phyloP scores from a whole-genome alignment of 164 flowering plant genomes.

The Vitis labrusca region DNA sequence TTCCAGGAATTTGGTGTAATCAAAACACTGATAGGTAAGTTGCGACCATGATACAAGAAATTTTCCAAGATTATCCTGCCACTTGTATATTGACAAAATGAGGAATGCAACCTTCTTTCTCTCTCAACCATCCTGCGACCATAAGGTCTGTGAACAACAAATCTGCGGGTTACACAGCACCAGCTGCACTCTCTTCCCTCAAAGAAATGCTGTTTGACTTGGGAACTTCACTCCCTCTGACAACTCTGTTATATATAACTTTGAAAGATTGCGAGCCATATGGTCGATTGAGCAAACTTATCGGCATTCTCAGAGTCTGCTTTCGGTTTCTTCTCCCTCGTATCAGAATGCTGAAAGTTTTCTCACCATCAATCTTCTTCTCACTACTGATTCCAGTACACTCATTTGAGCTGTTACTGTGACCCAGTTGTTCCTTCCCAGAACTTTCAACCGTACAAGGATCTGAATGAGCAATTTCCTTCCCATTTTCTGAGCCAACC shows the following conservation, averaged over 20 bases:
- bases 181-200: conserved; percentile 34
- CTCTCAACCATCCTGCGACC: background rate
- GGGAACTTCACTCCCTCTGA: conserved; percentile 73
- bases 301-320: conserved; percentile 92
- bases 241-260: conserved; percentile 74
- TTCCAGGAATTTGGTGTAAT: background rate
- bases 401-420: conserved; percentile 23
- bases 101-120: background rate
- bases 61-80: conserved; percentile 1
- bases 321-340: conserved; percentile 87
- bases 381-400: conserved; percentile 31
- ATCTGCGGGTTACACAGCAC: conserved; percentile 22
- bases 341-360: conserved; percentile 75
- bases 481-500: conserved; percentile 28
- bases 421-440: conserved; percentile 17
- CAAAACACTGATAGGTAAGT: background rate
- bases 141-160: conserved; percentile 5
- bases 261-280: conserved; percentile 87
- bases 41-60: conserved; percentile 2
- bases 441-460: conserved; percentile 22
- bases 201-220: conserved; percentile 41
- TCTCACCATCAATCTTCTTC: conserved; percentile 56
- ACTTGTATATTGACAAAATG: background rate
- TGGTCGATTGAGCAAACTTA: conserved; percentile 84
- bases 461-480: conserved; percentile 30